phyloP scores from a whole-genome alignment of 441 rosid species.

The Biscutella laevigata region DNA sequence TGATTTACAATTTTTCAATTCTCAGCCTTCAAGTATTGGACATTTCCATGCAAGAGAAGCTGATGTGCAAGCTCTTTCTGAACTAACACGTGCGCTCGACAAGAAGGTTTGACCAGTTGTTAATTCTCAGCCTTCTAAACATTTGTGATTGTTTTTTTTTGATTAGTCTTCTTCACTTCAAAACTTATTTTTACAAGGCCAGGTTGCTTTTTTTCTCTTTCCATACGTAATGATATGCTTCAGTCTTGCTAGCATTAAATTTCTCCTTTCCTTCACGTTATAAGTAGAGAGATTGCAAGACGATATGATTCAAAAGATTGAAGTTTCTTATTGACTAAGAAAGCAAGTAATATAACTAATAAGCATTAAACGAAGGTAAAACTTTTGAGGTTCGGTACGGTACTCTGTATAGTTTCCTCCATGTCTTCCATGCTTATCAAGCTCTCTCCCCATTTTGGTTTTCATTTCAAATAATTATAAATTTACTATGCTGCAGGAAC shows the following conservation, averaged over 20 bases:
- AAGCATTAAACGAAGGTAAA: not conserved
- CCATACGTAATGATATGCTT: conserved; percentile 2
- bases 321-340: not conserved
- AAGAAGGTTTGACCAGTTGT: conserved; percentile 38
- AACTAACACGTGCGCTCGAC: conserved; percentile 49
- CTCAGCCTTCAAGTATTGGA: conserved; percentile 35
- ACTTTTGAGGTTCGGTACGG: not conserved
- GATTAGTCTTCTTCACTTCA: not conserved
- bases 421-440: not conserved
- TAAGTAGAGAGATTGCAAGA: not conserved
- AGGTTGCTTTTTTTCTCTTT: not conserved
- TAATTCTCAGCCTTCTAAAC: conserved; percentile 4
- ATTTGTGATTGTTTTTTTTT: not conserved
- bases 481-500: conserved; percentile 36
- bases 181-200: not conserved
- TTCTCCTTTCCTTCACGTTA: not conserved
- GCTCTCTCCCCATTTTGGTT: conserved; percentile 2
- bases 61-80: conserved; percentile 58
- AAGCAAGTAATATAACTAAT: not conserved
- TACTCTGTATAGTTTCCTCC: not conserved
- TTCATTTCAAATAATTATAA: conserved; percentile 19
- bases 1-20: conserved; percentile 28
- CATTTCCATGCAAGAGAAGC: conserved; percentile 54
- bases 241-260: conserved; percentile 1
- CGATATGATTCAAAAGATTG: not conserved